These are phyloP conservation scores for Zopfochytrium polystomum DNA, from an alignment of 371 early-diverging fungal genomes.

Conservation along the genomic window DNA sequence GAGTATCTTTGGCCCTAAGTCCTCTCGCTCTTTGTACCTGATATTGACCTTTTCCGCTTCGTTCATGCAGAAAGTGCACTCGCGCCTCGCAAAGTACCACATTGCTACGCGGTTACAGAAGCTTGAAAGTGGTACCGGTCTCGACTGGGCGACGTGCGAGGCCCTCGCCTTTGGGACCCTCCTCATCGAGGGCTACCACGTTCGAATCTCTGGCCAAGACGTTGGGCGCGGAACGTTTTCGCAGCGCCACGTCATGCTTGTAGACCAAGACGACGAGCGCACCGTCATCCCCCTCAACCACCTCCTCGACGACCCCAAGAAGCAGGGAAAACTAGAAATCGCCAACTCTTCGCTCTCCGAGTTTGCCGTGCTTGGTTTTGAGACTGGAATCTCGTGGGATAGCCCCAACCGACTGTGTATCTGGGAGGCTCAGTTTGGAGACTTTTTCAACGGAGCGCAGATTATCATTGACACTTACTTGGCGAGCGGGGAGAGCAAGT, in stretches of 20 bases:
- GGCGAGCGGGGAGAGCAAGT: slow-evolving; percentile 86
- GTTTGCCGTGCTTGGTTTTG: slow-evolving; percentile 93
- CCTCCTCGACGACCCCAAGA: slow-evolving; percentile 34
- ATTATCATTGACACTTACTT: slow-evolving; percentile 92
- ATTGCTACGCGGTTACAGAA: slow-evolving; percentile 73
- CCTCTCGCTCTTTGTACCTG: slow-evolving; percentile 2
- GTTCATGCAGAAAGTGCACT: slow-evolving; percentile 54
- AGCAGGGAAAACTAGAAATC: slow-evolving; percentile 68
- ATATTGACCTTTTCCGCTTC: slow-evolving; percentile 20
- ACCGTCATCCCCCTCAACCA: slow-evolving; percentile 79
- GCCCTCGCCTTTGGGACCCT: slow-evolving; percentile 89
- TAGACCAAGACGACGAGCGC: slow-evolving; percentile 70
- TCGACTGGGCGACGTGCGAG: slow-evolving; percentile 98
- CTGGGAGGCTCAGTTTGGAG: slow-evolving; percentile 99
- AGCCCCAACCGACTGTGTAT: slow-evolving; percentile 77
- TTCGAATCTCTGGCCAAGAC: slow-evolving; percentile 95
- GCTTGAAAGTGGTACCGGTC: slow-evolving; percentile 61
- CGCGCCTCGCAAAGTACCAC: slow-evolving; percentile 86
- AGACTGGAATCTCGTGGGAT: slow-evolving; percentile 88
- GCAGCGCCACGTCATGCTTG: slow-evolving; percentile 90
- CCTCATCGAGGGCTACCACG: slow-evolving; percentile 72
- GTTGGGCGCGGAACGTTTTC: slow-evolving; percentile 97
- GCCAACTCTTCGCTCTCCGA: slow-evolving; percentile 89
- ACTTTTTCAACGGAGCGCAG: slow-evolving; percentile 96
- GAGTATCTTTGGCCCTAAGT: slow-evolving; percentile 10